Base-by-base conservation (phyloP, 169 alveolate species). In the Perkinsus marinus region DNA sequence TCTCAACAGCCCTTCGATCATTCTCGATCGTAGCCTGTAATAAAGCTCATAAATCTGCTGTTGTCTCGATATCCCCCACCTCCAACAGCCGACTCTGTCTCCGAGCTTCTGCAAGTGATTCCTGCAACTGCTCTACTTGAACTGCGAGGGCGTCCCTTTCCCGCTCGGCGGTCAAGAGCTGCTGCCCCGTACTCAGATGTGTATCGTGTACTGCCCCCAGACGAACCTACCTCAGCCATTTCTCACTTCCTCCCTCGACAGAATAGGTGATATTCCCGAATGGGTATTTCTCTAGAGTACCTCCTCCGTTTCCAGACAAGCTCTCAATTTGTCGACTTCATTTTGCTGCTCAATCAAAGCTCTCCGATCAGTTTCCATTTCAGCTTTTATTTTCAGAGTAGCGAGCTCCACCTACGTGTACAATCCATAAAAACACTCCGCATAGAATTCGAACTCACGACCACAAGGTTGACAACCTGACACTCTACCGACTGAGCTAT, bases 401-500 rank as follows among this genome's bases (percentile, higher is more conserved):
- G 79, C 79, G 34, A 57, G 79, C 22, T 57, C 79, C 3, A 57
- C 79, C 79, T 57, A 30, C 7, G 0, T 26, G 22, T 41, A 10
- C 46, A 6, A 41, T 41, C 10, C 46, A 57, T 13, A 57, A 26
- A 57, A 57, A 57, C 79, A 57, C 79, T 30, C 79, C 7, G 36
- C 79, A 30, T 57, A 99, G 99, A 99, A 99, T 99, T 98, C 99
- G 99, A 98, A 97, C 99, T 99, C 99, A 96, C 98, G 99, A 98
- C 99, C 99, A 97, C 99, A 96, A 97, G 99, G 97, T 98, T 98
- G 98, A 98, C 98, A 97, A 99, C 97, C 99, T 97, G 96, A 98
- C 99, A 99, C 99, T 98, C 99, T 98, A 97, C 99, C 99, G 98
- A 98, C 99, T 98, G 99, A 97, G 99, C 99, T 98, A 98, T 96